Evolutionary conservation across 164 flowering plant genomes (phyloP).

Genomic region (Vitis rupestris): DNA sequence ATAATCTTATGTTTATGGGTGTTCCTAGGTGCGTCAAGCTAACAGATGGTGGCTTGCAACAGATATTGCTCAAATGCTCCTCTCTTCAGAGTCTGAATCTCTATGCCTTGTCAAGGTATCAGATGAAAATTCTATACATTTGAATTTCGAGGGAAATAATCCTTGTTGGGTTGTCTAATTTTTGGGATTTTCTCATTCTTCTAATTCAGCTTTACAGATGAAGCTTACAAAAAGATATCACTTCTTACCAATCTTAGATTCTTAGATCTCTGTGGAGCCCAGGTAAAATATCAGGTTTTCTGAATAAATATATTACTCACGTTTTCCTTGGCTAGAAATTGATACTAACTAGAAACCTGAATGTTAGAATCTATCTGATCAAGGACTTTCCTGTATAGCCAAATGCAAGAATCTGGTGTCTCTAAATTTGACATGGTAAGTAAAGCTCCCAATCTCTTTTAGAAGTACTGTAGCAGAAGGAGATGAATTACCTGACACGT

Average conservation of each 20-base stretch:
- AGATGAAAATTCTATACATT: not conserved
- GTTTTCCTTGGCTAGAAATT: not conserved
- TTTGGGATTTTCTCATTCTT: conserved; percentile 9
- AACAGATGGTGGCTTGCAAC: conserved; percentile 74
- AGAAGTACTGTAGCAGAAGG: not conserved
- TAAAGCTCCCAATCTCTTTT: not conserved
- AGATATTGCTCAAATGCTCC: conserved; percentile 55
- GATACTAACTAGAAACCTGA: not conserved
- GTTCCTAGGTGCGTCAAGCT: conserved; percentile 72
- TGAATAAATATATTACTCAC: not conserved
- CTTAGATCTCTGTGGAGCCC: conserved; percentile 94
- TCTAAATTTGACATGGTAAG: conserved; percentile 90
- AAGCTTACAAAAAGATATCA: conserved; percentile 60
- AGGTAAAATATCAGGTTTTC: conserved; percentile 41
- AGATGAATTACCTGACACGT: not conserved
- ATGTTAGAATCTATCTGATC: conserved; percentile 79
- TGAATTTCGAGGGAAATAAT: not conserved
- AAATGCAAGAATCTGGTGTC: conserved; percentile 63
- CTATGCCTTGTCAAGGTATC: conserved; percentile 81
- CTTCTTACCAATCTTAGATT: conserved; percentile 49
- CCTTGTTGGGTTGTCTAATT: not conserved
- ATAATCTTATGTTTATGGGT: not conserved
- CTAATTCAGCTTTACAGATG: conserved; percentile 68
- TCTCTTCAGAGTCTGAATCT: conserved; percentile 66
- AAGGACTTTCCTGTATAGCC: conserved; percentile 72